Evolutionary conservation across 169 alveolate genomes (phyloP), one percentile per base, ranked within the genome.

Genomic region (Cryptosporidium muris): DNA sequence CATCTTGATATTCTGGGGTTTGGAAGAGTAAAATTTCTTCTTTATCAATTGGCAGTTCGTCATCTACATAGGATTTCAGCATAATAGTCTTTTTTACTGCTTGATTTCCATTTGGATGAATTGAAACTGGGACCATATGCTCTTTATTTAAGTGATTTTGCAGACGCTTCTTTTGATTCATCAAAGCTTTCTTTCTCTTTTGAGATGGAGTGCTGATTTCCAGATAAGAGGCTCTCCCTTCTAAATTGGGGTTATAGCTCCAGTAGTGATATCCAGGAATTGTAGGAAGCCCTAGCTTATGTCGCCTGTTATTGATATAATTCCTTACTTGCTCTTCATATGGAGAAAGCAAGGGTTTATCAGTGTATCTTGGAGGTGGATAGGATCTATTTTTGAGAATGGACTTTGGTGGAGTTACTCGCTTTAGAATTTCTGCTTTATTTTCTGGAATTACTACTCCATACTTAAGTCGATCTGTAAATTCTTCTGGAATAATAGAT

Each of bases 21-120:
- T 74, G 85, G n/a, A 74, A 42, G 36, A 74, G 25, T 63, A 74
- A 25, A 3, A 74, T 37, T n/a, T 74, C 85, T 49, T 74, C 85
- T 43, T 64, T 74, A 58, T 38, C 60, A 42, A 16, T 63, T 0
- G 85, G 85, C 8, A 74, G 48, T 14, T 74, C 85, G 16, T 74
- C 85, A 34, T 74, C 85, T 8, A 74, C 85, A 58, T 53, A 74
- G n/a, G 85, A 74, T n/a, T 74, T 74, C 43, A 74, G 6, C 16
- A 74, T 56, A n/a, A 45, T 45, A 5, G 68, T 58, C 51, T 74
- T 74, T 64, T 42, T 34, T 25, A 60, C 14, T 6, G 38, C 16
- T 14, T 54, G 42, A 25, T 14, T 62, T 9, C 63, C 68, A 3
- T 16, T 54, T 34, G 43, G 62, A 12, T 74, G 74, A 2, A 58